Evolutionary conservation across 106 monocot species (phyloP).

Genomic region (Dioscorea zingiberensis): DNA sequence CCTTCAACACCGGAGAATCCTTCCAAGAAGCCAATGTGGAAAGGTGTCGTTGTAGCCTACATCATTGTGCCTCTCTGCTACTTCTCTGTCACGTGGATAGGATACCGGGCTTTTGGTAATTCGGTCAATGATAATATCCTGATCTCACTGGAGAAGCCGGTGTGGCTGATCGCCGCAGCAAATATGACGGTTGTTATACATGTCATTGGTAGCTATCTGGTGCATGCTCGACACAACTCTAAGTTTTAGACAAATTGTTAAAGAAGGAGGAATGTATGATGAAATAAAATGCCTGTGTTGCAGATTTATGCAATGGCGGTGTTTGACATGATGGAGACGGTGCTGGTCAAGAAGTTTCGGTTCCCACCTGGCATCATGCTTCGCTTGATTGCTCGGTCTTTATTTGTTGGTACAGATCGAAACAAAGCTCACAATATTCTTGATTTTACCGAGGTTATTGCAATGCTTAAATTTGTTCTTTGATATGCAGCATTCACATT

Average conservation of each 20-base stretch:
- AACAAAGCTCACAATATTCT: too few species aligned
- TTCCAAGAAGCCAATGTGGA: conserved; percentile 53
- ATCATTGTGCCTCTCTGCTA: conserved; percentile 38
- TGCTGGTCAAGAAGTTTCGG: conserved; percentile 36
- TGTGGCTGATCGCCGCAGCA: conserved; percentile 41
- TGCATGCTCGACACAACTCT: not conserved
- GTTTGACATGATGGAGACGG: conserved; percentile 62
- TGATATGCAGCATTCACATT: conserved; percentile 37
- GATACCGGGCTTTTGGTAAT: conserved; percentile 53
- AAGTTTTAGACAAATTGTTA: not conserved
- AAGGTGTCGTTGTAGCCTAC: conserved; percentile 38
- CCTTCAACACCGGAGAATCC: conserved; percentile 46
- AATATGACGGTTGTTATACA: conserved; percentile 57
- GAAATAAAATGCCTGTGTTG: not conserved
- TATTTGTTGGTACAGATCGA: conserved; percentile 52
- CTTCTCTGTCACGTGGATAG: conserved; percentile 44
- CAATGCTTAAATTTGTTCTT: not conserved
- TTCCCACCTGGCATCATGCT: conserved; percentile 27
- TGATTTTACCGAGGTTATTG: too few species aligned
- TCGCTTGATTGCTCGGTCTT: conserved; percentile 32
- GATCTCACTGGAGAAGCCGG: conserved; percentile 32
- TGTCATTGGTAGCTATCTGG: conserved; percentile 63
- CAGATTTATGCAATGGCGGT: conserved; percentile 58
- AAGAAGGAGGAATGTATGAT: too few species aligned
- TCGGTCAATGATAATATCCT: conserved; percentile 41